A percentile compares a stretch with the other conserved stretches of the same genome.
Evolutionary conservation across 306 rosid species (phyloP).

Genomic region (Dalbergia cultrata): DNA sequence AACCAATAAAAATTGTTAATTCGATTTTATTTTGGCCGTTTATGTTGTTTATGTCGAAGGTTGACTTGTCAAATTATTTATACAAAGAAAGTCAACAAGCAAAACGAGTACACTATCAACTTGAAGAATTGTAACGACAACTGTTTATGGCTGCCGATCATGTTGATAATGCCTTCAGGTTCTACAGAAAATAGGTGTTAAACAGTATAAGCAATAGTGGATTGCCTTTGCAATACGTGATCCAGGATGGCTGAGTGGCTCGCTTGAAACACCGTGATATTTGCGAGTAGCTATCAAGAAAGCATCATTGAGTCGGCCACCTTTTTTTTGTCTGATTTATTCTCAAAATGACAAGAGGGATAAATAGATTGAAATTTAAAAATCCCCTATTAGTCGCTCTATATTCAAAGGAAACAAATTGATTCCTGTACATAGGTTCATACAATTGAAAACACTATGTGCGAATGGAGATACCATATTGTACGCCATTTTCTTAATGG

Average conservation of each 20-base stretch:
- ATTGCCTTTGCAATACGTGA: neutral
- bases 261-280: slow-evolving; percentile 27
- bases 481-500: too few species aligned
- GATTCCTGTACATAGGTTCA: too few species aligned
- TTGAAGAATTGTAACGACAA: neutral
- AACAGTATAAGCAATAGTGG: neutral
- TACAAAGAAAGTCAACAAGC: neutral
- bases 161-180: slow-evolving; percentile 17
- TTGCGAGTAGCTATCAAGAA: neutral
- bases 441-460: too few species aligned
- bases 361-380: too few species aligned
- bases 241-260: neutral
- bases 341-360: too few species aligned
- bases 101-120: neutral
- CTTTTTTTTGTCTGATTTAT: neutral
- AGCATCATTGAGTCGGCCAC: neutral
- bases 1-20: too few species aligned
- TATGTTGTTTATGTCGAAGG: neutral
- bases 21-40: too few species aligned
- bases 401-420: too few species aligned
- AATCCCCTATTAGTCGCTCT: too few species aligned
- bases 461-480: too few species aligned
- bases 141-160: slow-evolving; percentile 6
- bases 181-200: neutral
- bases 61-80: neutral